These are phyloP conservation scores for Aschersonia sp. DNA, from an alignment of 2,329 filamentous ascomycete genomes.

Conservation along the genomic window DNA sequence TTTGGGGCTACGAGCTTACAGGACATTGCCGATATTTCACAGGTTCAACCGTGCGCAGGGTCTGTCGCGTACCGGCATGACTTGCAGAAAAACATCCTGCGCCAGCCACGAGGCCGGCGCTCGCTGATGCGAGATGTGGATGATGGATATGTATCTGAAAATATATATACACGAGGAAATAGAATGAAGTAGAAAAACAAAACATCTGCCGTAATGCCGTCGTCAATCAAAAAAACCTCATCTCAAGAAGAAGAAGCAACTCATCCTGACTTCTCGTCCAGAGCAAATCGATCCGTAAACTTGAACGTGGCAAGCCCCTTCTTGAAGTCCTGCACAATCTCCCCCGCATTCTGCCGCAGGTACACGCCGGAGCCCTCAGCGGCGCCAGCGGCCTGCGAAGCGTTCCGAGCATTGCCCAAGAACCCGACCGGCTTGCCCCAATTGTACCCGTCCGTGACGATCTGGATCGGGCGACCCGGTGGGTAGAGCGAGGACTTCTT, in stretches of 20 bases:
- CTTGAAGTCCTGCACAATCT: conserved; percentile 31
- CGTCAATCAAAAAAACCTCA: neutral
- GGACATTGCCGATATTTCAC: no score
- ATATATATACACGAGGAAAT: no score
- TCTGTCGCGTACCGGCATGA: no score
- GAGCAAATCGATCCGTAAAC: conserved; percentile 48
- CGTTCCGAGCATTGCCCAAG: conserved; percentile 28
- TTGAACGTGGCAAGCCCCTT: conserved; percentile 48
- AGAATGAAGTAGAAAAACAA: no score
- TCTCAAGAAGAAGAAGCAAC: neutral
- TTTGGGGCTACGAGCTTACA: no score
- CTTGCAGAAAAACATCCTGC: no score
- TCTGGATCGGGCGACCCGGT: conserved; percentile 45
- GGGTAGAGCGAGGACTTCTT: conserved; percentile 43
- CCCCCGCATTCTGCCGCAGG: conserved; percentile 15
- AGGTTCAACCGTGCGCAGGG: no score
- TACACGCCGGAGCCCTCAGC: conserved; percentile 26
- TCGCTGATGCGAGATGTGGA: no score
- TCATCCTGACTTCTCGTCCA: conserved; percentile 25
- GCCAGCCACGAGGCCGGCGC: no score
- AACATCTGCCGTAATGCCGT: no score
- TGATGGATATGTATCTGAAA: no score
- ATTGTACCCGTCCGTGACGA: conserved; percentile 45
- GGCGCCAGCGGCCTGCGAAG: conserved; percentile 30
- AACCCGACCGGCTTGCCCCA: conserved; percentile 58